phyloP scores from a whole-genome alignment of 768 basidiomycete species.

The Postia placenta region DNA sequence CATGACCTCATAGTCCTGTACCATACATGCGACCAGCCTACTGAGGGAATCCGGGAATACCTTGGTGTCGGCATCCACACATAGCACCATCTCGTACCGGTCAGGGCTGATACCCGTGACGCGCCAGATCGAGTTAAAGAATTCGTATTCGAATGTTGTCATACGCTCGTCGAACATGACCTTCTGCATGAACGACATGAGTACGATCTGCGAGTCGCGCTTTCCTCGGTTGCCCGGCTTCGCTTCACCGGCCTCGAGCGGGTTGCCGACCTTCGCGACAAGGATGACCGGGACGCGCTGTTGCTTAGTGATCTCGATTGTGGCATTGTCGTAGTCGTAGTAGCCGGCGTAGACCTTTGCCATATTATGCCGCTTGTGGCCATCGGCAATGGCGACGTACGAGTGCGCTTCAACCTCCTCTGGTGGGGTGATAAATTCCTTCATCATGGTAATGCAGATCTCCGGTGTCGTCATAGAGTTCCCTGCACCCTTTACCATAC shows the following conservation, averaged over 20 bases:
- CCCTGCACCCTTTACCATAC: constrained; percentile 96
- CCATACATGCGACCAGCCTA: constrained; percentile 95
- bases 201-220: constrained; percentile 95
- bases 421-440: constrained; percentile 75
- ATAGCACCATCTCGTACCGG: constrained; percentile 90
- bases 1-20: constrained; percentile 97
- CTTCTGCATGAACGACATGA: constrained; percentile 98
- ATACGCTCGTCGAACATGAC: constrained; percentile 99
- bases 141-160: constrained; percentile 99
- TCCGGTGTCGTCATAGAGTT: constrained; percentile 89
- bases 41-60: constrained; percentile 98
- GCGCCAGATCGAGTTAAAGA: constrained; percentile 98
- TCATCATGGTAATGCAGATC: constrained; percentile 96
- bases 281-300: constrained; percentile 95
- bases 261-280: constrained; percentile 95
- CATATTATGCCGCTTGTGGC: constrained; percentile 99
- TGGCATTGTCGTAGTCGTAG: constrained; percentile 90
- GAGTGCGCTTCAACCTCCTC: constrained; percentile 90
- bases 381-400: constrained; percentile 98
- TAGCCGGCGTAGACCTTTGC: constrained; percentile 97
- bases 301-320: constrained; percentile 87
- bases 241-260: constrained; percentile 75
- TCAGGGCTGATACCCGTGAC: constrained; percentile 94
- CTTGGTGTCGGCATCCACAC: constrained; percentile 97
- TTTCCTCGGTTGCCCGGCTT: constrained; percentile 99